Percentiles rank a stretch among this genome's conserved stretches.
Conservation (phyloP, 108 stramenopile genomes). For the Skeletonema menzelii region DNA sequence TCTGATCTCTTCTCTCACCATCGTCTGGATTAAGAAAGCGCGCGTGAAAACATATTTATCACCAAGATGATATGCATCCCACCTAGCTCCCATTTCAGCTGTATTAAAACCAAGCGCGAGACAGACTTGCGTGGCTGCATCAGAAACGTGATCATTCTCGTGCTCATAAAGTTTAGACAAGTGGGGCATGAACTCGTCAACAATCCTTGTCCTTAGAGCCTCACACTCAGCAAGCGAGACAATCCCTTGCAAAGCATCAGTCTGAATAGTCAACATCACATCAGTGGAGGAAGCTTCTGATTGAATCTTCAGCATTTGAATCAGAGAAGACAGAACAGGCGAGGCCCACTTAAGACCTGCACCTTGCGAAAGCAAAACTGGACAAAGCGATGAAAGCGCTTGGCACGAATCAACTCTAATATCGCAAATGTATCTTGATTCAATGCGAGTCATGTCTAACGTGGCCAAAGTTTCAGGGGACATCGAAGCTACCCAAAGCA, state of each 20-base stretch:
- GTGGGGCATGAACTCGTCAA: conserved; percentile 54
- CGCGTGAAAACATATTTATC: conserved; percentile 70
- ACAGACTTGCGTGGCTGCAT: conserved; percentile 53
- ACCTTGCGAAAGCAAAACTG: conserved; percentile 52
- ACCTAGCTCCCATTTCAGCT: conserved; percentile 54
- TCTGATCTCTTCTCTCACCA: conserved; percentile 62
- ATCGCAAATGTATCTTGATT: conserved; percentile 18
- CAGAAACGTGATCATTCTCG: conserved; percentile 37
- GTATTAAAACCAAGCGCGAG: conserved; percentile 61
- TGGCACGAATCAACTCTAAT: conserved; percentile 57
- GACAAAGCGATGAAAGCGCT: conserved; percentile 56
- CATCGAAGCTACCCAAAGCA: conserved; percentile 50
- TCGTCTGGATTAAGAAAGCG: conserved; percentile 57
- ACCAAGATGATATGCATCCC: conserved; percentile 56
- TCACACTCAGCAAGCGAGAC: conserved; percentile 56
- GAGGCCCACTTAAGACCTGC: conserved; percentile 49
- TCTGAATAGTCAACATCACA: conserved; percentile 7
- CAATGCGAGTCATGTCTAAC: conserved; percentile 9
- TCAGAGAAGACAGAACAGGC: conserved; percentile 45
- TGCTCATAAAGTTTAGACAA: conserved; percentile 37
- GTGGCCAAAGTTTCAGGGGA: conserved; percentile 21
- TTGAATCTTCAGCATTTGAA: conserved; percentile 26
- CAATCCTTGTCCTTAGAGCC: conserved; percentile 59
- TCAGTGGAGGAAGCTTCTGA: not conserved
- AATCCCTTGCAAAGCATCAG: conserved; percentile 54